These are phyloP conservation scores for Phytophthora cryptogea DNA, from an alignment of 352 stramenopile species.

Conservation along the genomic window DNA sequence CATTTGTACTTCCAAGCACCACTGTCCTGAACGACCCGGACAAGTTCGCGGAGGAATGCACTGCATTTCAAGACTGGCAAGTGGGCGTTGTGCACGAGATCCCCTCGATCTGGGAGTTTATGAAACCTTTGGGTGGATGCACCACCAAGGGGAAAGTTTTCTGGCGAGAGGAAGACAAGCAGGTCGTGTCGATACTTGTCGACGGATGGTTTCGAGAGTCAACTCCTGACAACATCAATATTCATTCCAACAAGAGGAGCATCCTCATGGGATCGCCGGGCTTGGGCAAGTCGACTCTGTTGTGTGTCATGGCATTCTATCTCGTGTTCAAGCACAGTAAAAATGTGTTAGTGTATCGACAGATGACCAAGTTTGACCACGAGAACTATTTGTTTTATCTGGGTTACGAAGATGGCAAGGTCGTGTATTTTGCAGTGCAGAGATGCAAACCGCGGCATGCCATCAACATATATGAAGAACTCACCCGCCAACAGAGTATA, in stretches of 20 bases:
- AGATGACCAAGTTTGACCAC: no score
- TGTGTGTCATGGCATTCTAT: slow-evolving; percentile 38
- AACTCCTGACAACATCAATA: slow-evolving; percentile 14
- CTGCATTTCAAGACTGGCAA: slow-evolving; percentile 2
- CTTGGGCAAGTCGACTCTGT: slow-evolving; percentile 34
- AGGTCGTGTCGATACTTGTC: slow-evolving; percentile 12
- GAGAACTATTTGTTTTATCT: no score
- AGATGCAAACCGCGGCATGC: no score
- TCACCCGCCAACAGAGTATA: background rate
- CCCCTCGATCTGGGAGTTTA: slow-evolving; percentile 24
- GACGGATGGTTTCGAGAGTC: slow-evolving; percentile 27
- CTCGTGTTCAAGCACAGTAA: no score
- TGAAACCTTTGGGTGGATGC: slow-evolving; percentile 21
- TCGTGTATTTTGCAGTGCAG: no score
- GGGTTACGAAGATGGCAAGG: no score
- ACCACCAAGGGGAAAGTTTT: slow-evolving; percentile 21
- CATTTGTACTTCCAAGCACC: background rate
- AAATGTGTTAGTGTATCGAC: no score
- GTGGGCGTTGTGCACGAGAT: slow-evolving; percentile 13
- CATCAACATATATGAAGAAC: background rate
- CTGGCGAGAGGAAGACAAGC: slow-evolving; percentile 28
- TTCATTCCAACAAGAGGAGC: slow-evolving; percentile 20
- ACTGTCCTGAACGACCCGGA: slow-evolving; percentile 4
- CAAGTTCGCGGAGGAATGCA: slow-evolving; percentile 6
- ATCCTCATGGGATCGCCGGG: slow-evolving; percentile 30